Conservation (phyloP, 768 basidiomycete species). For the Serendipita sp. region DNA sequence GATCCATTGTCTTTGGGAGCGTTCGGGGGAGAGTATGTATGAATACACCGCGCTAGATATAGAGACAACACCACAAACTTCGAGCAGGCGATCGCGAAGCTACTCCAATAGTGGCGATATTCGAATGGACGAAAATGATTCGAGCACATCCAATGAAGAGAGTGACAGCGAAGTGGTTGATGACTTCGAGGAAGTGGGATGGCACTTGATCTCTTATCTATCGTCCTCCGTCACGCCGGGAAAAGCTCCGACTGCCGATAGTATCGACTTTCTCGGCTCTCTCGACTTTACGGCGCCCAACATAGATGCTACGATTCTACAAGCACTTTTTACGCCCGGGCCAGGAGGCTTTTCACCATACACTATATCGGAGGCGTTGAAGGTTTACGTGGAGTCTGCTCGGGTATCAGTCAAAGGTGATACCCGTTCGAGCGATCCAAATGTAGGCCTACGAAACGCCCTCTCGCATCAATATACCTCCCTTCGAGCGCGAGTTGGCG, state of each 20-base stretch:
- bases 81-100: background rate
- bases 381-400: background rate
- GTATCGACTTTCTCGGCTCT: background rate
- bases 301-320: background rate
- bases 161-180: background rate
- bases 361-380: background rate
- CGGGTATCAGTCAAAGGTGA: background rate
- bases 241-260: background rate
- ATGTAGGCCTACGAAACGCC: background rate
- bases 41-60: background rate
- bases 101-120: background rate
- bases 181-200: background rate
- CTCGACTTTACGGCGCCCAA: background rate
- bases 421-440: background rate
- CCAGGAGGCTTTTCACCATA: background rate
- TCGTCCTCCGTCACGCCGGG: background rate
- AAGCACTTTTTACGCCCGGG: background rate
- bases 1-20: slow-evolving; percentile 4
- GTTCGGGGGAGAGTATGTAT: slow-evolving; percentile 1
- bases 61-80: background rate
- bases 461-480: slow-evolving; percentile 33
- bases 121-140: background rate
- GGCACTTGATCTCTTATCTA: background rate
- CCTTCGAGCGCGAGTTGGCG: slow-evolving; percentile 58
- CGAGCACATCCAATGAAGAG: background rate